Conservation (phyloP, 129 eudicot genomes). For the Solidago caesia region DNA sequence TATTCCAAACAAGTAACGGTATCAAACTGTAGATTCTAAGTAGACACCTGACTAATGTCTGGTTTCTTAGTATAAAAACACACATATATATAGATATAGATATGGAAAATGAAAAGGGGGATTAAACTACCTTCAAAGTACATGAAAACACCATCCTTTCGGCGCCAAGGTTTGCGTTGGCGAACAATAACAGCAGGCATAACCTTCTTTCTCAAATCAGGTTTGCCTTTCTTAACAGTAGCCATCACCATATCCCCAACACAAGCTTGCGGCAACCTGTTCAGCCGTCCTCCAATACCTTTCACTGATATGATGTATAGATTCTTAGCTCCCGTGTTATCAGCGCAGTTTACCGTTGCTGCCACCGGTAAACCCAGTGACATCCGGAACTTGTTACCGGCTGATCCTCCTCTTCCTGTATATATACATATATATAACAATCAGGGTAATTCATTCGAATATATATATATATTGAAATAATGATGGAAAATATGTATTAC, state of each 20-base stretch:
- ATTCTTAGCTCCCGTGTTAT: conserved; percentile 69
- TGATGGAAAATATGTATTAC: background rate
- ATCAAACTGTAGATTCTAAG: conserved; percentile 27
- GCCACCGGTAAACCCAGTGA: conserved; percentile 80
- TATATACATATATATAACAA: background rate
- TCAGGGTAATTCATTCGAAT: too few species aligned
- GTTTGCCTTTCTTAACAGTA: conserved; percentile 47
- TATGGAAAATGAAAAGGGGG: background rate
- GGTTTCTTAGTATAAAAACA: conserved; percentile 1
- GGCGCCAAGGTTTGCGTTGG: conserved; percentile 55
- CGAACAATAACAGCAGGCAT: conserved; percentile 49
- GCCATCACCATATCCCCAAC: conserved; percentile 58
- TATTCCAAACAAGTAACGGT: conserved; percentile 56
- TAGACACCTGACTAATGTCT: conserved; percentile 48
- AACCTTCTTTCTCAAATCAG: conserved; percentile 53
- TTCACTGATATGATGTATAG: conserved; percentile 61
- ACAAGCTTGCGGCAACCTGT: conserved; percentile 54
- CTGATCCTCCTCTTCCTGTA: conserved; percentile 68
- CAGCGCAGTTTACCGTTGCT: conserved; percentile 73
- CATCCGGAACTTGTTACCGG: conserved; percentile 77
- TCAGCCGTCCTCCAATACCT: conserved; percentile 58
- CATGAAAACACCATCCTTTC: conserved; percentile 56
- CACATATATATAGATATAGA: background rate
- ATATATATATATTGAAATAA: too few species aligned
- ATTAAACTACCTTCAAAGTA: conserved; percentile 41